Percentiles rank a stretch among this genome's conserved stretches.
These are phyloP conservation scores for Schoenoplectus tabernaemontani DNA, from an alignment of 202 grass and related monocot species.

Conservation along the genomic window DNA sequence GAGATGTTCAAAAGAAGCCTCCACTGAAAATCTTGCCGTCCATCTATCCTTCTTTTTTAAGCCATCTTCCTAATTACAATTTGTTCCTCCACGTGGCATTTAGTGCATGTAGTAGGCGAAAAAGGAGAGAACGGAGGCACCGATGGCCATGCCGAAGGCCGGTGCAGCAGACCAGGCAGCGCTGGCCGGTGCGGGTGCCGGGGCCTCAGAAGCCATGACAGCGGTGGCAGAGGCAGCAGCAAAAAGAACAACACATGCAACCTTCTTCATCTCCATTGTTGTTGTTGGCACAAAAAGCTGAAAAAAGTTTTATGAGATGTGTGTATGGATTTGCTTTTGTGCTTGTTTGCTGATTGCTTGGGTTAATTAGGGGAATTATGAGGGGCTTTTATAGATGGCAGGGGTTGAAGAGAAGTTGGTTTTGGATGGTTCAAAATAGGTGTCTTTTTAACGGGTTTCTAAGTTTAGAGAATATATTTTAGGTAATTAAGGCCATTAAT, in stretches of 20 bases:
- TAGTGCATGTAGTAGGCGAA: conserved; percentile 66
- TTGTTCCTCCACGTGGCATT: conserved; percentile 4
- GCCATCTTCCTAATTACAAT: not conserved
- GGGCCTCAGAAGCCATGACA: conserved; percentile 47
- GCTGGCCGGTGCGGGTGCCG: conserved; percentile 43
- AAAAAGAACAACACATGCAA: conserved; percentile 17
- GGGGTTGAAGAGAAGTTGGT: not conserved
- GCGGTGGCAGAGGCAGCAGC: conserved; percentile 40
- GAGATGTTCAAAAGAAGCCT: not conserved
- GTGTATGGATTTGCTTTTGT: conserved; percentile 16
- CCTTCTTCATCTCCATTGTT: conserved; percentile 28
- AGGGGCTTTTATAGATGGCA: conserved; percentile 22
- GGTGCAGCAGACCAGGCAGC: conserved; percentile 40
- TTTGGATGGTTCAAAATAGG: conserved; percentile 2
- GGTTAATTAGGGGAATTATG: not conserved
- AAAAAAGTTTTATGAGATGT: too few relatives aligned
- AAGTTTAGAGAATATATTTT: not conserved
- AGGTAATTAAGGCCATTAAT: not conserved
- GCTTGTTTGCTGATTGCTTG: conserved; percentile 21
- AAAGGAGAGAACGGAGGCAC: conserved; percentile 57
- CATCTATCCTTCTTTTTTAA: not conserved
- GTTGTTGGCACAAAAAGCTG: not conserved
- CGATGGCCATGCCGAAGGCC: conserved; percentile 30
- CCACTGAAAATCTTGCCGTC: not conserved
- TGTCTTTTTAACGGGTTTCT: conserved; percentile 2